Evolutionary conservation across 805 yeast genomes (phyloP).

Genomic region (Clavispora santaluciae): DNA sequence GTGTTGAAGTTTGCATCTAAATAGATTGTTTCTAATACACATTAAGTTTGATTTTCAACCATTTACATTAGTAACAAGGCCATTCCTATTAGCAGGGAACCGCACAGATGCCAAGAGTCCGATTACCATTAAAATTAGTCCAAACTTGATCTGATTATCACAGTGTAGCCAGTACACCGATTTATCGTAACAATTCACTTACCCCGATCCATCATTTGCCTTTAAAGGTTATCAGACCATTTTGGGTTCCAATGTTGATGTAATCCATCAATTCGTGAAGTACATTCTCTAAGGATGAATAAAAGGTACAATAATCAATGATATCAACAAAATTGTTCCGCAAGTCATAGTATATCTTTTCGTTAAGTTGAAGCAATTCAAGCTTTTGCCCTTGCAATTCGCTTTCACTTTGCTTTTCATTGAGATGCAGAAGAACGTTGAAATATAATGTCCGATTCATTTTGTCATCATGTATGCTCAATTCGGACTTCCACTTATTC

Average conservation of each 20-base stretch:
- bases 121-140: too few relatives aligned
- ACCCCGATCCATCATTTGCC: background rate
- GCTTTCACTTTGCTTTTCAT: slow-evolving; percentile 1
- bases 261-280: slow-evolving; percentile 37
- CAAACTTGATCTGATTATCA: too few relatives aligned
- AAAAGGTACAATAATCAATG: slow-evolving; percentile 42
- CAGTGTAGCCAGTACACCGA: background rate
- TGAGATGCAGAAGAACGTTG: slow-evolving; percentile 3
- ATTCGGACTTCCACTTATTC: background rate
- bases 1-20: background rate
- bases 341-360: slow-evolving; percentile 37
- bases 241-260: slow-evolving; percentile 15
- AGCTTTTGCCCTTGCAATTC: slow-evolving; percentile 15
- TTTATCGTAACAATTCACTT: background rate
- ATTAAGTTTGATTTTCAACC: too few relatives aligned
- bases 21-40: too few relatives aligned
- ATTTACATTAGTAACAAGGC: too few relatives aligned
- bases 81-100: too few relatives aligned
- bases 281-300: slow-evolving; percentile 36
- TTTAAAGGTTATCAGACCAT: background rate
- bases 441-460: slow-evolving; percentile 1
- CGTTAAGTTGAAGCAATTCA: slow-evolving; percentile 31
- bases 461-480: background rate
- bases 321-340: slow-evolving; percentile 40
- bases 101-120: too few relatives aligned